A percentile compares a stretch with the other conserved stretches of the same genome.
Evolutionary conservation across 257 asterid species (phyloP).

Genomic region (Avicennia marina): DNA sequence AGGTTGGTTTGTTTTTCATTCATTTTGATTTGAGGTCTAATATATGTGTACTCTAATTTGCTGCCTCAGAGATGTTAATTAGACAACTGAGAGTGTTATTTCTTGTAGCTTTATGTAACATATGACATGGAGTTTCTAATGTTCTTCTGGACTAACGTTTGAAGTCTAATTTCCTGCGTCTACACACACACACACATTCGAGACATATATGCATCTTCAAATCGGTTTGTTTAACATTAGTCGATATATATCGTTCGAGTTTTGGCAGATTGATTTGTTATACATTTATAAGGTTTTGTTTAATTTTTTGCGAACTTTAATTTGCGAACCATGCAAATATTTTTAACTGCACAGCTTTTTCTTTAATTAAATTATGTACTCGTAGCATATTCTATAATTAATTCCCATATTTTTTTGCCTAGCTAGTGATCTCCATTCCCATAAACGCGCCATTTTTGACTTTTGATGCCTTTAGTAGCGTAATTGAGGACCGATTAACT

Average conservation of each 20-base stretch:
- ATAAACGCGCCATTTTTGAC: neutral
- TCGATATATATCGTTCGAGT: no score
- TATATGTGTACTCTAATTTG: constrained; percentile 6
- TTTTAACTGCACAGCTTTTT: neutral
- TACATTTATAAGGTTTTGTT: no score
- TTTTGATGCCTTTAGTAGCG: neutral
- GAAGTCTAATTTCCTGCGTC: neutral
- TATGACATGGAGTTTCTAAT: constrained; percentile 10
- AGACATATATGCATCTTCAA: constrained; percentile 1
- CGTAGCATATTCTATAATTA: neutral
- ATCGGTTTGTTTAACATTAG: no score
- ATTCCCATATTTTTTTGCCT: neutral
- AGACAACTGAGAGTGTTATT: constrained; percentile 23
- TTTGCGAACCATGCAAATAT: constrained; percentile 18
- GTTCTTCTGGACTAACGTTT: constrained; percentile 10
- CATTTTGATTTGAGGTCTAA: constrained; percentile 22
- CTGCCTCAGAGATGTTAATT: constrained; percentile 15
- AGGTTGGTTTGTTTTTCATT: constrained; percentile 26
- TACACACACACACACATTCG: no score
- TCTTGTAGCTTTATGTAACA: constrained; percentile 20
- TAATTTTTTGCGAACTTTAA: no score
- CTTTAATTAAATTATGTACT: constrained; percentile 4
- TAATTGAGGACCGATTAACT: neutral
- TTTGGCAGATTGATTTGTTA: no score
- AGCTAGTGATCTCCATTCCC: neutral